Evolutionary conservation across 495 filamentous ascomycete genomes (phyloP), one percentile per base, ranked within the genome.

Genomic region (Podospora sp.): DNA sequence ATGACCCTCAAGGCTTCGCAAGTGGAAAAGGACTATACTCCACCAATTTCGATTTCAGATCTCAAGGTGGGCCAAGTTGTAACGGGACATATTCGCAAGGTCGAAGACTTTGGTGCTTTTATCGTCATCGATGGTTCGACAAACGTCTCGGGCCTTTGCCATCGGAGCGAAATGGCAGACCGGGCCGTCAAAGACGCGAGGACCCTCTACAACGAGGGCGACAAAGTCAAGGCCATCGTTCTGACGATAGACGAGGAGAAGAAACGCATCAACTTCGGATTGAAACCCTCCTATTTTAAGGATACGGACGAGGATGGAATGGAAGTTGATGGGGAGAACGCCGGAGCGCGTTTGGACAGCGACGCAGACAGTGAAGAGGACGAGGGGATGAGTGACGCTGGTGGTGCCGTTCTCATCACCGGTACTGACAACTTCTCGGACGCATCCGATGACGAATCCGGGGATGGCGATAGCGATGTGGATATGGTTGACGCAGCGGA

Each of bases 51-150:
- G 4, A 88, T 94, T 67, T 80, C 83, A 27, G 91, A 96, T 69
- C 80, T 97, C 55, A 87, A 89, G 75, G 81, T 82, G 62, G 94
- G 93, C 5, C 91, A 94, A 75, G 80, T 91, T 22, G 82, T 99
- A 26, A 96, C 91, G 14, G 95, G 94, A 35, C 96, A 91, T 72
- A 84, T 99, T 61, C 88, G 93, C 64, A 96, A 96, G 77, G 92
- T 97, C 2, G 92, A 96, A 74, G 91, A 96, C 21, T 98, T 92
- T 72, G 95, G 95, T 73, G 94, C 93, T 9, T 98, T 98, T 78
- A 91, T 99, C 72, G 87, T 93, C 60, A 80, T 99, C 35, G 93
- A 97, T 79, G 84, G 87, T 36, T 94, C 93, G 26, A 77, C 82
- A 46, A 95, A 96, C 70, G 86, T 98, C 65, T 96, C 92, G 66